Percentiles rank a stretch among this genome's conserved stretches.
phyloP scores from a whole-genome alignment of 805 yeast genomes.

The Lipomyces orientalis region DNA sequence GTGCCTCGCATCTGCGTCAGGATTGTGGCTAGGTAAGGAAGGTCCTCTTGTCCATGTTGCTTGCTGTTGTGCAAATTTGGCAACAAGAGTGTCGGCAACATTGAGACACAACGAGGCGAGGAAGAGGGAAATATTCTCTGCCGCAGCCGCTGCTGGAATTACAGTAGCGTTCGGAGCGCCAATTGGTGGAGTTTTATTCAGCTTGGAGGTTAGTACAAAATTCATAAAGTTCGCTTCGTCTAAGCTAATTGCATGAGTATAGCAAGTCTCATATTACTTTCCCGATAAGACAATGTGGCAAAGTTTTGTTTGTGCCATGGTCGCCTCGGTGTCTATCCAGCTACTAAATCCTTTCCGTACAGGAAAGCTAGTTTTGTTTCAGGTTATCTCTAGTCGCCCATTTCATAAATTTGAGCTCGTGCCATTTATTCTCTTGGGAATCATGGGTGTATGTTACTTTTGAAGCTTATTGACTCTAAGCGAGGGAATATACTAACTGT shows the following conservation, averaged over 20 bases:
- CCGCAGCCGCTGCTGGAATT: conserved; percentile 84
- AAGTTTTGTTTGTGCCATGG: conserved; percentile 78
- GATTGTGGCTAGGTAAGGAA: conserved; percentile 83
- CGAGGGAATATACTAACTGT: conserved; percentile 50
- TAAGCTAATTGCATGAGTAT: conserved; percentile 46
- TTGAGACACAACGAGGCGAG: conserved; percentile 52
- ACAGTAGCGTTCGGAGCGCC: conserved; percentile 87
- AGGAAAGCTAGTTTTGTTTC: conserved; percentile 62
- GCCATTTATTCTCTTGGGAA: conserved; percentile 75
- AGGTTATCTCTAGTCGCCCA: conserved; percentile 63
- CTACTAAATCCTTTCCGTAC: conserved; percentile 57
- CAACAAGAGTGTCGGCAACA: conserved; percentile 47
- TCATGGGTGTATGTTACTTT: conserved; percentile 66
- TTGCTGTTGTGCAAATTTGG: conserved; percentile 58
- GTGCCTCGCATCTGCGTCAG: conserved; percentile 71
- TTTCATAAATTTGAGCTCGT: conserved; percentile 75
- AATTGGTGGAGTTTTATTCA: conserved; percentile 84
- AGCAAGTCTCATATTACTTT: conserved; percentile 68
- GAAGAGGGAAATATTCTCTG: conserved; percentile 68
- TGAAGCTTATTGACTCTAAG: conserved; percentile 49
- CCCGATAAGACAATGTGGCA: conserved; percentile 78
- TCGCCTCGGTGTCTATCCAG: conserved; percentile 67
- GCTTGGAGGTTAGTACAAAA: conserved; percentile 41
- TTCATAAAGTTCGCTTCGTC: neutral
- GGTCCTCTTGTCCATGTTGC: conserved; percentile 87